A percentile compares a stretch with the other conserved stretches of the same genome.
Evolutionary conservation across 768 basidiomycete genomes (phyloP).

Genomic region (Trametes sanguinea): DNA sequence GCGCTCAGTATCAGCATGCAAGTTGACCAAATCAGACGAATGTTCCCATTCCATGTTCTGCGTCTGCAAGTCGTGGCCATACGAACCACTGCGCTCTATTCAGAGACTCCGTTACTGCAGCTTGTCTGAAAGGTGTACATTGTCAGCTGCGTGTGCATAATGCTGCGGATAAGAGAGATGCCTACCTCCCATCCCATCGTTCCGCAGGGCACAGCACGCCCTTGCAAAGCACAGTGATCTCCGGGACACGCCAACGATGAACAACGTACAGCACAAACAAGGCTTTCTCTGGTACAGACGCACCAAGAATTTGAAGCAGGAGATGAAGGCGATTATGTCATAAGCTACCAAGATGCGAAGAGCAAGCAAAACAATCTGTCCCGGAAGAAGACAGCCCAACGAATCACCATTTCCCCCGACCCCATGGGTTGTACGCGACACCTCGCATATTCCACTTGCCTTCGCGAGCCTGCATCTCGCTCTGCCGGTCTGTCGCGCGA

Average conservation of each 20-base stretch:
- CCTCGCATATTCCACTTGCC: slow-evolving; percentile 69
- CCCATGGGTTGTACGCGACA: slow-evolving; percentile 43
- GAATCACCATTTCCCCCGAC: slow-evolving; percentile 13
- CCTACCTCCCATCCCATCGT: neutral
- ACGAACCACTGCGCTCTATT: neutral
- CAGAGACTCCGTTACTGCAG: neutral
- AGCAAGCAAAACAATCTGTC: neutral
- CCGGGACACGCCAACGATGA: too few relatives aligned
- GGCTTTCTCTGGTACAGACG: too few relatives aligned
- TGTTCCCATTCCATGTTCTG: neutral
- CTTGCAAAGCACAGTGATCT: too few relatives aligned
- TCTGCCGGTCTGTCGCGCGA: slow-evolving; percentile 54
- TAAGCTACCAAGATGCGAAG: neutral
- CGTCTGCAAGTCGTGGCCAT: neutral
- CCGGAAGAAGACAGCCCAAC: neutral
- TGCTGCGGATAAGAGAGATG: neutral
- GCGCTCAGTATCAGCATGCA: neutral
- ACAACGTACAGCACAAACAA: too few relatives aligned
- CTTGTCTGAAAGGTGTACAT: neutral
- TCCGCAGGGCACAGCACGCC: too few relatives aligned
- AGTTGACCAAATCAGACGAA: neutral
- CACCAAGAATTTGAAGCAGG: too few relatives aligned
- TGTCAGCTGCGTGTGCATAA: neutral
- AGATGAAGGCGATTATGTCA: too few relatives aligned
- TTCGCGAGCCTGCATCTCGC: slow-evolving; percentile 47